phyloP scores from a whole-genome alignment of 805 yeast genomes.

The Candida coleopterorum region DNA sequence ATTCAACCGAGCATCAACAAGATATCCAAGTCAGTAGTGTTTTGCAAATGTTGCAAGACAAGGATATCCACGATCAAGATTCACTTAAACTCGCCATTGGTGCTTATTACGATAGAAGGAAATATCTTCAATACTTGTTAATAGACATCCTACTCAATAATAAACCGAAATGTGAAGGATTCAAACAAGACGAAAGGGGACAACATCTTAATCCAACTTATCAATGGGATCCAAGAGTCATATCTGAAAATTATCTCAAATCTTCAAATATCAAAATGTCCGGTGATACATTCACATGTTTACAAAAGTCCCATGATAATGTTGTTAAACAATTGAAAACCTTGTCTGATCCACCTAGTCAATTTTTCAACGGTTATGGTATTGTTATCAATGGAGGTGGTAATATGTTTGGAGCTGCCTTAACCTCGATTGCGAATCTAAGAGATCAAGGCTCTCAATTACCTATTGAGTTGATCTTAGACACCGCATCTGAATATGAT shows the following conservation, averaged over 20 bases:
- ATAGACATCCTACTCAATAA: constrained; percentile 9
- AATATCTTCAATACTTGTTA: constrained; percentile 9
- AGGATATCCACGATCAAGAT: background rate
- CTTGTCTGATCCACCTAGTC: constrained; percentile 20
- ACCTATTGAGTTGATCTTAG: constrained; percentile 32
- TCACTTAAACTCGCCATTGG: background rate
- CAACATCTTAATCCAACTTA: constrained; percentile 7
- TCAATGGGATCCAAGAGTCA: constrained; percentile 9
- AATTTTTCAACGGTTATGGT: constrained; percentile 28
- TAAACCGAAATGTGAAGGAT: constrained; percentile 8
- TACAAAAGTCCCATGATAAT: constrained; percentile 22
- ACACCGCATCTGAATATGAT: constrained; percentile 20
- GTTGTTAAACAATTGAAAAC: constrained; percentile 22
- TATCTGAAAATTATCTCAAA: constrained; percentile 8
- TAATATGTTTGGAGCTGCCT: constrained; percentile 22
- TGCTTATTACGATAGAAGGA: constrained; percentile 5
- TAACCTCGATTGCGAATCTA: constrained; percentile 25
- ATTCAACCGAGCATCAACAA: constrained; percentile 5
- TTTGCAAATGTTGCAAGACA: constrained; percentile 5
- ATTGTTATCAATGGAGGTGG: constrained; percentile 32
- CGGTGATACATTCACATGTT: constrained; percentile 15
- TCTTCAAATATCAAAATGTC: constrained; percentile 11
- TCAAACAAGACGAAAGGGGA: constrained; percentile 16
- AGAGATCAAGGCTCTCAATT: constrained; percentile 28
- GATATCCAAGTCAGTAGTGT: background rate